Percentiles rank a stretch among this genome's conserved stretches.
Evolutionary conservation across 441 rosid genomes (phyloP).

Genomic region (Daphne laureola): DNA sequence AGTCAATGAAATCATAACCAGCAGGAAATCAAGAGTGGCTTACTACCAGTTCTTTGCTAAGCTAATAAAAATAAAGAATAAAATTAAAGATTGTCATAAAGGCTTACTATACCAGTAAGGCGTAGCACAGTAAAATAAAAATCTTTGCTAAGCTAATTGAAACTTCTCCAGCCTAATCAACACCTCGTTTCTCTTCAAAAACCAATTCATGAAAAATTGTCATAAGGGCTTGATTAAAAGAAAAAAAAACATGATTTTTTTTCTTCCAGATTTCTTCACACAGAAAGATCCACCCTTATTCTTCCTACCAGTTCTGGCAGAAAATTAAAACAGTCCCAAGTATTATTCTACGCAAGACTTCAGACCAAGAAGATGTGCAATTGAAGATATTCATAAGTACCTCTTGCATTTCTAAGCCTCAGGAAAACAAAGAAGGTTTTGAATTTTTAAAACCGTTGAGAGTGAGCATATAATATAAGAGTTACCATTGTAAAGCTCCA

Average conservation of each 20-base stretch:
- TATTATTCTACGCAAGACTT: background rate
- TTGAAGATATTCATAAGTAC: background rate
- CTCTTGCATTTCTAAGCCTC: background rate
- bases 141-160: conserved; percentile 36
- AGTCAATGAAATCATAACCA: too few relatives aligned
- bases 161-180: conserved; percentile 81
- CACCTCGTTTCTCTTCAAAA: conserved; percentile 74
- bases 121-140: too few relatives aligned
- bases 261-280: background rate
- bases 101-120: too few relatives aligned
- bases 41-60: too few relatives aligned
- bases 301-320: background rate
- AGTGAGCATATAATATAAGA: conserved; percentile 3
- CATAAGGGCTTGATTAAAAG: background rate
- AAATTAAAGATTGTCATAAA: too few relatives aligned
- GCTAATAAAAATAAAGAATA: too few relatives aligned
- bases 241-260: background rate
- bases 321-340: background rate
- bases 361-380: too few relatives aligned
- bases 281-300: background rate
- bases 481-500: conserved; percentile 66
- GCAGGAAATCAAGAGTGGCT: too few relatives aligned
- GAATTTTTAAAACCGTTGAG: background rate
- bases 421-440: background rate
- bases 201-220: conserved; percentile 2